Evolutionary conservation across 2,329 filamentous ascomycete genomes (phyloP), one percentile per base, ranked within the genome.

Genomic region (Pseudogymnoascus sp.): DNA sequence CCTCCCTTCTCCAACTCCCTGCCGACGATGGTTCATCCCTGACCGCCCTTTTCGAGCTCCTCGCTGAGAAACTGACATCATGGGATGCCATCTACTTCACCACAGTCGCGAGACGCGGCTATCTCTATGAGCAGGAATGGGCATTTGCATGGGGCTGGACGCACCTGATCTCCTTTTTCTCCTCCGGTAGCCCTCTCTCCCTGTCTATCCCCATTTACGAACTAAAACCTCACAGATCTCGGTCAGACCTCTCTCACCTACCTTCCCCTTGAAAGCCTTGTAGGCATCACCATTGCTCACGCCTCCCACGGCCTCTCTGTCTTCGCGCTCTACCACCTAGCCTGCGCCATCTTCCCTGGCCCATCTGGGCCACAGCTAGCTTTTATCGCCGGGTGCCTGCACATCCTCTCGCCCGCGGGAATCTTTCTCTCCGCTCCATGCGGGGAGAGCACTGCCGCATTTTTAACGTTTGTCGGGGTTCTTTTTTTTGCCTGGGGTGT

Each of bases 391-490:
- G 85, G 91, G 2, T 77, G 83, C 14, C 78, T 97, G 58, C 91
- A 97, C 73, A 82, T 96, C 62, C 71, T 97, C 58, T 94, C 90
- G 0, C 93, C 94, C 0, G 94, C 90, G 0, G 93, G 93, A 0
- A 76, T 97, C 2, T 97, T 99, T 72, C 82, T 99, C 16, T 92
- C 89, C 0, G 88, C 92, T 0, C 91, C 93, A 0, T 96, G 94
- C 73, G 82, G 85, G 8, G 94, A 99, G 76, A 85, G 89, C 66
- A 74, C 87, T 0, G 97, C 92, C 74, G 86, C 93, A 0, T 79
- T 90, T 22, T 78, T 96, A 35, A 89, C 89, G 41, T 90, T 97
- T 69, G 68, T 80, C 0, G 94, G 91, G 0, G 86, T 86, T 69
- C 80, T 89, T 30, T 73, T 88, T 58, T 94, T 93, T 72, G 82